Evolutionary conservation across 2,329 filamentous ascomycete genomes (phyloP).

Genomic region (Claviceps sp.): DNA sequence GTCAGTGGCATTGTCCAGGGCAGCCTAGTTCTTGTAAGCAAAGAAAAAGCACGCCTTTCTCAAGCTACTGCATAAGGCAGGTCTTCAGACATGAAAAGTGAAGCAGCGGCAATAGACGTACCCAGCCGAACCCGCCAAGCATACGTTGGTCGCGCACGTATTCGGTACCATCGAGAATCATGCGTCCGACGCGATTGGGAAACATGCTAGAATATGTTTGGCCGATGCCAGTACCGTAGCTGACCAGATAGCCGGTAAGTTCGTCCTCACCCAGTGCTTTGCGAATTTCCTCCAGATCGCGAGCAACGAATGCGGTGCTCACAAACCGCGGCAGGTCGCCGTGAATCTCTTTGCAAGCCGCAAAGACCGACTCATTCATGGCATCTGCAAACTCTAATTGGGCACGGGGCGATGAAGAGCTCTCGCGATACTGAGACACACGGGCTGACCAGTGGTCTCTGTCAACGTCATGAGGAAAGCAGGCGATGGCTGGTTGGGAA

Average conservation of each 20-base stretch:
- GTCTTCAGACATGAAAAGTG: too few relatives aligned
- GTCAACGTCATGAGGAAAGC: constrained; percentile 31
- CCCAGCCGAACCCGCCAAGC: constrained; percentile 31
- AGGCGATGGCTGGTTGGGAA: constrained; percentile 30
- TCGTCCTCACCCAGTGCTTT: constrained; percentile 30
- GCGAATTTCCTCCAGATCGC: constrained; percentile 35
- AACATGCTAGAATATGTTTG: constrained; percentile 40
- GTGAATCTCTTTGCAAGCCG: constrained; percentile 27
- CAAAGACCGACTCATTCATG: constrained; percentile 31
- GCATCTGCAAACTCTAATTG: constrained; percentile 31
- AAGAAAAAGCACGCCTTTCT: not conserved
- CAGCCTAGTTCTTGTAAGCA: constrained; percentile 13
- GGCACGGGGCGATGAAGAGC: constrained; percentile 17
- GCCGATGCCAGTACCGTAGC: constrained; percentile 38
- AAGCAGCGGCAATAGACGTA: not conserved
- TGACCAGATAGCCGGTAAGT: constrained; percentile 35
- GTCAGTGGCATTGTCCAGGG: constrained; percentile 34
- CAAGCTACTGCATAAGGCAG: too few relatives aligned
- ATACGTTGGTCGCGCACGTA: constrained; percentile 32
- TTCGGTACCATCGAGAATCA: constrained; percentile 36
- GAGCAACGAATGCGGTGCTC: constrained; percentile 31
- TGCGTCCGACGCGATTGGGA: constrained; percentile 30
- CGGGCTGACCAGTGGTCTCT: constrained; percentile 32
- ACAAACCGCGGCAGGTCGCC: constrained; percentile 34
- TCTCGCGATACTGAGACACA: constrained; percentile 25